Conservation (phyloP, 2,329 filamentous ascomycete species). For the Xylariaceae sp. region DNA sequence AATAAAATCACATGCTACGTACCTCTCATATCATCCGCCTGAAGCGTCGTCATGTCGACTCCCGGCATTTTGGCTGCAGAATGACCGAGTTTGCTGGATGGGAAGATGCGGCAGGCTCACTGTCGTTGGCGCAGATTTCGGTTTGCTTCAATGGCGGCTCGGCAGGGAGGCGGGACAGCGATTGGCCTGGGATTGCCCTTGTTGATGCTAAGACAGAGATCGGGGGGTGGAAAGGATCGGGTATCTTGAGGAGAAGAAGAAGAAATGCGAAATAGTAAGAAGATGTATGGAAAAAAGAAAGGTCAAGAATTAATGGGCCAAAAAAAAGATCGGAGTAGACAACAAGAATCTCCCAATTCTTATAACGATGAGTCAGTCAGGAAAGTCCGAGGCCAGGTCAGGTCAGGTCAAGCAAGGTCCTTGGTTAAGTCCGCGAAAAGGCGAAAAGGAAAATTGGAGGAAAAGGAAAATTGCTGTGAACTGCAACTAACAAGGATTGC, state of each 20-base stretch:
- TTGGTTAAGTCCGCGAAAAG: not conserved
- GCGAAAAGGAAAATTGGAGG: not conserved
- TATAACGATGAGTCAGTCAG: too few relatives aligned
- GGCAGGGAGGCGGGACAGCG: not conserved
- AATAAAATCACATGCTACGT: conserved; percentile 19
- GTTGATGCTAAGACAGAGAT: not conserved
- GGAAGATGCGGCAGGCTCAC: not conserved
- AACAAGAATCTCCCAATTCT: too few relatives aligned
- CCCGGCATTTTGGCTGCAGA: conserved; percentile 31
- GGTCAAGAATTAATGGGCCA: too few relatives aligned
- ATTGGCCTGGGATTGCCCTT: not conserved
- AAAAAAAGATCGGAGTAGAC: too few relatives aligned
- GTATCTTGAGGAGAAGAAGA: not conserved
- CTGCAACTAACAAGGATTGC: not conserved
- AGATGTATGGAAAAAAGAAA: too few relatives aligned
- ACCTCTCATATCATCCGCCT: conserved; percentile 38
- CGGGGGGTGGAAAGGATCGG: not conserved
- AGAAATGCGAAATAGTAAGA: not conserved
- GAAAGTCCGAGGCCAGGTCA: too few relatives aligned
- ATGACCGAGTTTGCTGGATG: not conserved
- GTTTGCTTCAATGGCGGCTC: not conserved
- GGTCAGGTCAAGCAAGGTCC: too few relatives aligned
- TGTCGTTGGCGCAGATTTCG: not conserved
- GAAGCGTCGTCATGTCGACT: conserved; percentile 32
- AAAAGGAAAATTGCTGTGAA: not conserved